A percentile compares a stretch with the other conserved stretches of the same genome.
Evolutionary conservation across 2,329 filamentous ascomycete genomes (phyloP).

Genomic region (Penicillium digitatum): DNA sequence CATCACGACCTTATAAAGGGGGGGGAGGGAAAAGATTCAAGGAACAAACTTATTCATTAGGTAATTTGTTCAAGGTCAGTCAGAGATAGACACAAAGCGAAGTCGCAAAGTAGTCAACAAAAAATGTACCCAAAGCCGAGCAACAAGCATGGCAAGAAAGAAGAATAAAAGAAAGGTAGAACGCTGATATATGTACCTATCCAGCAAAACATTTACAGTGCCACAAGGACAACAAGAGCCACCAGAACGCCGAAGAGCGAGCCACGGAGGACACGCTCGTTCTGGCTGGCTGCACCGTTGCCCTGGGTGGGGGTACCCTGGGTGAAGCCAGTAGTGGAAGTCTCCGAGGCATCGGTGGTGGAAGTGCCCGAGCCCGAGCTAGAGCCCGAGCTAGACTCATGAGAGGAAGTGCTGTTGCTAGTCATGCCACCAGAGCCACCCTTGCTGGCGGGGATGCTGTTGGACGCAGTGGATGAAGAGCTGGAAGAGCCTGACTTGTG

Average conservation of each 20-base stretch:
- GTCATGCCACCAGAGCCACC: slow-evolving; percentile 29
- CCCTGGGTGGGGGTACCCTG: slow-evolving; percentile 25
- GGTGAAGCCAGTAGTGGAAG: slow-evolving; percentile 29
- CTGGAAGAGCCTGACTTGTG: slow-evolving; percentile 7
- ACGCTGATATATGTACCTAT: background rate
- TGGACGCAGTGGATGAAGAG: slow-evolving; percentile 11
- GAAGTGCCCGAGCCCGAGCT: slow-evolving; percentile 18
- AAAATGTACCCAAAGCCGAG: slow-evolving; percentile 23
- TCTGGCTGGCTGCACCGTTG: slow-evolving; percentile 33
- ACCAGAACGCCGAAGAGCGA: slow-evolving; percentile 48
- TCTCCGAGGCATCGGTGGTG: slow-evolving; percentile 12
- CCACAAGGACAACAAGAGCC: slow-evolving; percentile 45
- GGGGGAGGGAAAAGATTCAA: background rate
- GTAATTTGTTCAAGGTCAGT: slow-evolving; percentile 16
- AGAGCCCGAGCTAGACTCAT: background rate
- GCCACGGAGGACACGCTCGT: slow-evolving; percentile 42
- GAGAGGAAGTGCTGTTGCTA: slow-evolving; percentile 8
- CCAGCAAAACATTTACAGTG: slow-evolving; percentile 34
- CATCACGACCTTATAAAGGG: background rate
- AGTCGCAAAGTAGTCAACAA: slow-evolving; percentile 9
- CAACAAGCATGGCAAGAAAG: slow-evolving; percentile 13
- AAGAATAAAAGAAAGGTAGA: slow-evolving; percentile 7
- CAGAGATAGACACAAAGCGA: slow-evolving; percentile 14
- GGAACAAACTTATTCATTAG: slow-evolving; percentile 14
- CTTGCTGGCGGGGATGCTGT: slow-evolving; percentile 33